Evolutionary conservation across 2,329 filamentous ascomycete species (phyloP), one percentile per base, ranked within the genome.

Genomic region (Ophiocordyceps camponoti-leonardi): DNA sequence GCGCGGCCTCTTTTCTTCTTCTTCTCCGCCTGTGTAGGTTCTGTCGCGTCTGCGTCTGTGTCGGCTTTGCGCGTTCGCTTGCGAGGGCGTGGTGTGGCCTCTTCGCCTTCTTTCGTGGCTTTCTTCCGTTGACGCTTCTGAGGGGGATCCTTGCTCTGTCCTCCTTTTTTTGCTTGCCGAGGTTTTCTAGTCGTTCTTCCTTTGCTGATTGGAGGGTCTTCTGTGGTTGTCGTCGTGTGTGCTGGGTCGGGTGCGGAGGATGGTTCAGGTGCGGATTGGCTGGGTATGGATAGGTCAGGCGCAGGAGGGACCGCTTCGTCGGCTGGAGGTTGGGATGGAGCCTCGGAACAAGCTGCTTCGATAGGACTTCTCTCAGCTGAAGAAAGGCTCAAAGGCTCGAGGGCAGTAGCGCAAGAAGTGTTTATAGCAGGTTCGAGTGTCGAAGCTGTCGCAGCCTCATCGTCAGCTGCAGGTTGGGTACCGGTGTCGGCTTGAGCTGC

Each of bases 81-180:
- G 30, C 46, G 52, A 47, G 48, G 52, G 45, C 48, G 48, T 48
- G 50, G 33, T 18, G 50, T 45, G 13, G 46, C 44, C 6, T 51
- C 49, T 20, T 46, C 46, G 14, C 45, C 51, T 22, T 55, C 55
- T 45, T 50, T 53, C n/a, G 50, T 39, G n/a, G 59, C 42, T 44
- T 60, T 59, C 44, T 59, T 60, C 30, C 56, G 53, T 47, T 57
- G 59, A 12, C 61, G 58, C 47, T 63, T 63, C 48, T 52, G 59
- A 5, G 60, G 57, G 33, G 49, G 50, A 16, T 53, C n/a, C n/a
- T 44, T 41, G 12, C 47, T 51, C 16, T 54, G 53, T 14, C 47
- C 51, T 2, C 50, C 51, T 5, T 28, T 47, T 14, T 47, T 44
- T 37, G 42, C 14, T 43, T 48, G 22, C 33, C 46, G 7, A 33